Conservation (phyloP, 208 protist genomes). For the Phytomonas francai region DNA sequence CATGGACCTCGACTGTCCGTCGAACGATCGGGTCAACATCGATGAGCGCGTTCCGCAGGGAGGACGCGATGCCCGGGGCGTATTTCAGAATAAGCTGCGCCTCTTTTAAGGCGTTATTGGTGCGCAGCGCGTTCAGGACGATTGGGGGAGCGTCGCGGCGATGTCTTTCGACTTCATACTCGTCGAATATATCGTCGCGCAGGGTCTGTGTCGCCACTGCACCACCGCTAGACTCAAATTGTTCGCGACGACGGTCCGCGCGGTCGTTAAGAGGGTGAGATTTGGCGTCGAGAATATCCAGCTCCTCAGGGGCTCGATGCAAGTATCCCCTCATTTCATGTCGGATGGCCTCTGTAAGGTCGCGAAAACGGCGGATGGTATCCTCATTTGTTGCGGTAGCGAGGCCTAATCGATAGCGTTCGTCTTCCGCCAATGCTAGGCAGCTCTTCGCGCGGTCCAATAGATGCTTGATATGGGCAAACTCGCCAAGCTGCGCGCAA, state of each 20-base stretch:
- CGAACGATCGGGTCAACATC: conserved; percentile 82
- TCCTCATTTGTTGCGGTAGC: neutral
- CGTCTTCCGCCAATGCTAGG: neutral
- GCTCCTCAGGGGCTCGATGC: conserved; percentile 33
- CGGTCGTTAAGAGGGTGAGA: conserved; percentile 60
- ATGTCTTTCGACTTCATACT: conserved; percentile 34
- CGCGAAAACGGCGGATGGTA: neutral
- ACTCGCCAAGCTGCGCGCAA: conserved; percentile 12
- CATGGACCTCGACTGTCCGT: conserved; percentile 72
- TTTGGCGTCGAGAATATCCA: conserved; percentile 36
- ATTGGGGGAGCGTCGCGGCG: conserved; percentile 44
- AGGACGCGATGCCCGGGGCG: conserved; percentile 39
- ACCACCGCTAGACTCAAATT: conserved; percentile 77
- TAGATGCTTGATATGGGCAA: conserved; percentile 14
- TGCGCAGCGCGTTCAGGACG: conserved; percentile 49
- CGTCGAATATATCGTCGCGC: conserved; percentile 50
- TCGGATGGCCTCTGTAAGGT: conserved; percentile 6
- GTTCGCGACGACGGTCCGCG: conserved; percentile 47
- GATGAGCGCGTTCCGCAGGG: conserved; percentile 43
- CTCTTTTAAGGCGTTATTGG: conserved; percentile 78
- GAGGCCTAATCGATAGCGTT: neutral
- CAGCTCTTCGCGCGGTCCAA: neutral
- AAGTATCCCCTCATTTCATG: conserved; percentile 26
- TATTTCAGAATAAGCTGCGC: conserved; percentile 82
- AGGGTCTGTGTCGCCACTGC: conserved; percentile 65